Conservation (phyloP, 2,329 filamentous ascomycete genomes). For the Diaporthe sp. region DNA sequence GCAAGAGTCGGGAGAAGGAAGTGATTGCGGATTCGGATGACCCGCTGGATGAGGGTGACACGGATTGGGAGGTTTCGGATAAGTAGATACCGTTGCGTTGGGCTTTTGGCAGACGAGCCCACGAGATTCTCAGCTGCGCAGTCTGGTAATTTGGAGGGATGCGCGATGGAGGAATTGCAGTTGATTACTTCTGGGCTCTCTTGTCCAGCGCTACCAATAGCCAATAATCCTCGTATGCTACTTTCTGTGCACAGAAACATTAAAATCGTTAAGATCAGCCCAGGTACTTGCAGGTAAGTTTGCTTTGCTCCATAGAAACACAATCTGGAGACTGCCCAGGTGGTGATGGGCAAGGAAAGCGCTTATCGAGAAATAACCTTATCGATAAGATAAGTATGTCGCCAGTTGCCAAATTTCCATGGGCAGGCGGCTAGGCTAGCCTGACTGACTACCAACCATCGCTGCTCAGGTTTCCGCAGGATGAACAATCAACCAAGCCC, state of each 20-base stretch:
- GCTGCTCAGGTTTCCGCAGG: neutral
- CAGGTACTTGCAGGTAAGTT: too few species aligned
- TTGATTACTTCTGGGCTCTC: neutral
- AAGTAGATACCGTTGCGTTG: constrained; percentile 1
- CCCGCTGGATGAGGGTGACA: neutral
- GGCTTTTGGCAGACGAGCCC: neutral
- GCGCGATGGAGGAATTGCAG: neutral
- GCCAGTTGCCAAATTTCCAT: constrained; percentile 30
- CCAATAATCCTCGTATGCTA: neutral
- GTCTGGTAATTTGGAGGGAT: constrained; percentile 2
- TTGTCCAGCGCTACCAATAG: neutral
- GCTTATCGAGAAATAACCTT: neutral
- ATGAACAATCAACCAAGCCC: neutral
- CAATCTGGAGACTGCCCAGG: neutral
- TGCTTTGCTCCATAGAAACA: neutral
- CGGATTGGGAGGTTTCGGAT: neutral
- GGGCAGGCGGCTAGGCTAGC: constrained; percentile 9
- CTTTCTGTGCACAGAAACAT: too few species aligned
- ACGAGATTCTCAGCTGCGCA: neutral
- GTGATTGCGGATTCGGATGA: neutral
- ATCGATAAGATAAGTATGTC: constrained; percentile 29
- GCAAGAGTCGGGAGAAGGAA: neutral
- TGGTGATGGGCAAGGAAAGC: neutral
- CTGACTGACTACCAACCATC: constrained; percentile 17
- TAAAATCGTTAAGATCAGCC: neutral